phyloP scores from a whole-genome alignment of 1,139 yeast species.

The Candida sojae region DNA sequence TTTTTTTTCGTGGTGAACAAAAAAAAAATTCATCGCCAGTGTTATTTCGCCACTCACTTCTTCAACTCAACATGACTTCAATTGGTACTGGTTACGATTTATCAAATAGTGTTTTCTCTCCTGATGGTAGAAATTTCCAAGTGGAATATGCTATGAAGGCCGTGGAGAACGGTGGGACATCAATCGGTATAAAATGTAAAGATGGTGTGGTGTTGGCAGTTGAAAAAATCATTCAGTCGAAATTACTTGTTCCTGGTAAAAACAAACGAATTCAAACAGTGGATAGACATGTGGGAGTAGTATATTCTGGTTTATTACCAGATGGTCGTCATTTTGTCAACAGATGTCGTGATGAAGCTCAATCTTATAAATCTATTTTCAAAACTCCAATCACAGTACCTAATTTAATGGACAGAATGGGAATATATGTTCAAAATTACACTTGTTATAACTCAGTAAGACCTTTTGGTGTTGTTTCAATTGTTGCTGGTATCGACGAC shows the following conservation, averaged over 20 bases:
- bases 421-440: slow-evolving; percentile 92
- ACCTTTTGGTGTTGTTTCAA: slow-evolving; percentile 93
- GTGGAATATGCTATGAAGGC: slow-evolving; percentile 98
- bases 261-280: slow-evolving; percentile 90
- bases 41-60: slow-evolving; percentile 8
- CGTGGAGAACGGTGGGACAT: slow-evolving; percentile 95
- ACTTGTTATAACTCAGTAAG: slow-evolving; percentile 96
- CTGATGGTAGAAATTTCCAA: slow-evolving; percentile 97
- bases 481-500: slow-evolving; percentile 90
- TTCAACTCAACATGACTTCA: slow-evolving; percentile 51
- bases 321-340: slow-evolving; percentile 94
- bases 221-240: slow-evolving; percentile 86
- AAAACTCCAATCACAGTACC: slow-evolving; percentile 78
- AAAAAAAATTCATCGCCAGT: slow-evolving; percentile 7
- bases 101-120: slow-evolving; percentile 83
- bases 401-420: slow-evolving; percentile 83
- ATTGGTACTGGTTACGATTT: slow-evolving; percentile 98
- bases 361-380: slow-evolving; percentile 74
- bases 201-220: slow-evolving; percentile 97
- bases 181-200: slow-evolving; percentile 86
- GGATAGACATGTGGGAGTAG: slow-evolving; percentile 92
- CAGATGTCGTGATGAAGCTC: slow-evolving; percentile 92
- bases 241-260: slow-evolving; percentile 83
- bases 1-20: too few relatives aligned
- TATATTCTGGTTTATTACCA: slow-evolving; percentile 91